A percentile compares a stretch with the other conserved stretches of the same genome.
Conservation (phyloP, 768 basidiomycete species). For the Royoungia palumana region DNA sequence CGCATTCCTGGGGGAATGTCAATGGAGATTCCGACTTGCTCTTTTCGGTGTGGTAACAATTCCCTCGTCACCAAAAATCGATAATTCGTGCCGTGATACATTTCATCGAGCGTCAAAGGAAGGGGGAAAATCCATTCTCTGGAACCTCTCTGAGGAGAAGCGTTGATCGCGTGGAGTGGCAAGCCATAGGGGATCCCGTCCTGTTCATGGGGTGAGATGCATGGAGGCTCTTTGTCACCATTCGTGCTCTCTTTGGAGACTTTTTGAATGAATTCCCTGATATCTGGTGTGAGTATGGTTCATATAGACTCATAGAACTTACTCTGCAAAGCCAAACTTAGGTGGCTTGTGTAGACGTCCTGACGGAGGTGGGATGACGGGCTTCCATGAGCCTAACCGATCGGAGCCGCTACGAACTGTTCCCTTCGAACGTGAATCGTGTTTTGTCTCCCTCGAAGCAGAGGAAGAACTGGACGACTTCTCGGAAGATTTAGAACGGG, state of each 20-base stretch:
- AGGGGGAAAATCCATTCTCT: constrained; percentile 71
- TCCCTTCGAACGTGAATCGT: constrained; percentile 10
- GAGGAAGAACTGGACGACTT: constrained; percentile 7
- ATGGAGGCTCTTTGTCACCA: constrained; percentile 2
- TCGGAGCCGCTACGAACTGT: constrained; percentile 10
- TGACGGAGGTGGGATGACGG: constrained; percentile 30
- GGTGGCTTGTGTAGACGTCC: constrained; percentile 18
- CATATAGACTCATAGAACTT: constrained; percentile 9
- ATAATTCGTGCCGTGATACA: constrained; percentile 53
- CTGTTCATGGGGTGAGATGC: constrained; percentile 8
- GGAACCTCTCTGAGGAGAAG: constrained; percentile 36
- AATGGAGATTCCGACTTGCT: constrained; percentile 56
- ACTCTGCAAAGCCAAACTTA: constrained; percentile 29
- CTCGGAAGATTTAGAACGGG: constrained; percentile 13
- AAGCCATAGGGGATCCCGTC: constrained; percentile 30
- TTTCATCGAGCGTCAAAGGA: constrained; percentile 56
- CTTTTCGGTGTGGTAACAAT: constrained; percentile 45
- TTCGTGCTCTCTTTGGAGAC: constrained; percentile 19
- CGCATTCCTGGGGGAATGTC: constrained; percentile 62
- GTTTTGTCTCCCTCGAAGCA: constrained; percentile 1
- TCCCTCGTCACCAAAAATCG: constrained; percentile 60
- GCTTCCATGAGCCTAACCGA: constrained; percentile 20
- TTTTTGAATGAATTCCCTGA: constrained; percentile 31
- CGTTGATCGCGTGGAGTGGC: constrained; percentile 41
- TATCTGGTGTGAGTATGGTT: constrained; percentile 7